Evolutionary conservation across 1,284 basidiomycete species (phyloP).

Genomic region (Sparassis latifolia): DNA sequence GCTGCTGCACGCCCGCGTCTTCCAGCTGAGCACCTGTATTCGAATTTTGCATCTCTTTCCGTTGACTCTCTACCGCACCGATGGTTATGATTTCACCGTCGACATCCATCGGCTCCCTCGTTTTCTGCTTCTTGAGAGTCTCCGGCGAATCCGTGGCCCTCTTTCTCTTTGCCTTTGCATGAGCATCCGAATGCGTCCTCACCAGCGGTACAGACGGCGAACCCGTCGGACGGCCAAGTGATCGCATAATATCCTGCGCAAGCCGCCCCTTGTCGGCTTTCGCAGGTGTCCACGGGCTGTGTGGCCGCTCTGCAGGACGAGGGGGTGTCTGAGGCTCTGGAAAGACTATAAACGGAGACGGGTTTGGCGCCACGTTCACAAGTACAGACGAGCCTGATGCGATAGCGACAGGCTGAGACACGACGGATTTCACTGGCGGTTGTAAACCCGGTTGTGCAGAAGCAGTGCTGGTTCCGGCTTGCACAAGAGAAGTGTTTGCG

Average conservation of each 20-base stretch:
- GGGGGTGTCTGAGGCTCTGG: background rate
- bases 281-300: slow-evolving; percentile 23
- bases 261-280: slow-evolving; percentile 33
- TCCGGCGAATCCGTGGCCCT: slow-evolving; percentile 4
- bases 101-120: slow-evolving; percentile 4
- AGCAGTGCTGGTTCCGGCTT: too few species aligned
- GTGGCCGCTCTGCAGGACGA: slow-evolving; percentile 1
- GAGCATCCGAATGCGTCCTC: background rate
- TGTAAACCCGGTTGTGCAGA: too few species aligned
- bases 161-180: slow-evolving; percentile 6
- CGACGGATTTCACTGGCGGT: too few species aligned
- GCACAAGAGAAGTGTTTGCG: too few species aligned
- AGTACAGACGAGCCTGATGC: background rate
- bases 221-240: slow-evolving; percentile 26
- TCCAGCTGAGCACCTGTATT: too few species aligned
- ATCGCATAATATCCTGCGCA: slow-evolving; percentile 36
- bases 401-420: background rate
- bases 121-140: slow-evolving; percentile 1
- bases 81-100: slow-evolving; percentile 7
- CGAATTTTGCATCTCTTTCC: background rate
- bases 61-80: slow-evolving; percentile 1
- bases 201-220: background rate
- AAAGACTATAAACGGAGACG: background rate
- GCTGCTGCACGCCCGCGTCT: too few species aligned
- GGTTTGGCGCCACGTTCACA: background rate